These are phyloP conservation scores for Aspergillus thermomutatus DNA, from an alignment of 2,329 filamentous ascomycete genomes.

Conservation along the genomic window DNA sequence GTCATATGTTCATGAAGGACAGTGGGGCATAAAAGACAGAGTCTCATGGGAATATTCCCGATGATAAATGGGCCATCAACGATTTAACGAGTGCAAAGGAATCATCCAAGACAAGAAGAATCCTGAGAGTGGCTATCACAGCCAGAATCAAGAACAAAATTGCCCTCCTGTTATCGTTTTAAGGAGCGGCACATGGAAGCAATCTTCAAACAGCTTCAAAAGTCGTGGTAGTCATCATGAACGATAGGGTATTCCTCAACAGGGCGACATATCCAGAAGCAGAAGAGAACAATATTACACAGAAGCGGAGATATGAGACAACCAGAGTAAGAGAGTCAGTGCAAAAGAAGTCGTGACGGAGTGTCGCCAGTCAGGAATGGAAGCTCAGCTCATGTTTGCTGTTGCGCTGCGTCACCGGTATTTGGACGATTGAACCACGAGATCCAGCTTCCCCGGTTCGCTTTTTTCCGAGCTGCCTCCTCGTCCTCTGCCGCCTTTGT, in stretches of 20 bases:
- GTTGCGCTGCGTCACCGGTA: slow-evolving; percentile 23
- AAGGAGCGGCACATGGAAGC: neutral
- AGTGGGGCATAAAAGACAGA: neutral
- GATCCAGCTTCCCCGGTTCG: slow-evolving; percentile 47
- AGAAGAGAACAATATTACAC: neutral
- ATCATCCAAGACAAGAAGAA: neutral
- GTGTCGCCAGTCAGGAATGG: slow-evolving; percentile 3
- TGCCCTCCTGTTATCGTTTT: neutral
- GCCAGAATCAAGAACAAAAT: neutral
- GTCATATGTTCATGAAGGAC: neutral
- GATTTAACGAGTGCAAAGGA: neutral
- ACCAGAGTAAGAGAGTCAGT: slow-evolving; percentile 10
- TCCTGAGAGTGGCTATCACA: neutral
- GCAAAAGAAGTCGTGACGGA: neutral
- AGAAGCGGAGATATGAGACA: neutral
- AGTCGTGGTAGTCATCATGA: neutral
- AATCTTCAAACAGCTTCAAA: neutral
- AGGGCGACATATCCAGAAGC: neutral
- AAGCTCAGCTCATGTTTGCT: slow-evolving; percentile 2
- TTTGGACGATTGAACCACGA: slow-evolving; percentile 43
- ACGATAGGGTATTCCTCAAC: neutral
- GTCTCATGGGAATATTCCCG: neutral
- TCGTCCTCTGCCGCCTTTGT: slow-evolving; percentile 40
- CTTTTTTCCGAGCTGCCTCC: slow-evolving; percentile 44
- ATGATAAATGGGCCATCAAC: neutral